Evolutionary conservation across 1,284 basidiomycete genomes (phyloP).

Genomic region (Heliocybe sulcata): DNA sequence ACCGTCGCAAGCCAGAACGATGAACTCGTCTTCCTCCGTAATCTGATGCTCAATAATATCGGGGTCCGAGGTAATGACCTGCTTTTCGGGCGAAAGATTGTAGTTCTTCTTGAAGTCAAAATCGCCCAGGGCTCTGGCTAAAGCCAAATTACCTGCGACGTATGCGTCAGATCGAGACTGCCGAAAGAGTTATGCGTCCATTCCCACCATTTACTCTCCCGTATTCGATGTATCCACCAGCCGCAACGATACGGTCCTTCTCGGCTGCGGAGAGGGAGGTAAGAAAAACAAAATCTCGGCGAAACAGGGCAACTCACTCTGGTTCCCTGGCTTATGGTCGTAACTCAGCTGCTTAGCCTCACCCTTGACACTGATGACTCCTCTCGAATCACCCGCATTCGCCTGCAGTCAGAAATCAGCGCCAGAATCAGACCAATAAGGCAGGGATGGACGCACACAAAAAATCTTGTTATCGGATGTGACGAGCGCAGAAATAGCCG

Average conservation of each 20-base stretch:
- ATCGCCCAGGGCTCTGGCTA: conserved; percentile 94
- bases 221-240: conserved; percentile 97
- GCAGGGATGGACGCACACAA: conserved; percentile 46
- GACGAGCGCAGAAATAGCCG: conserved; percentile 85
- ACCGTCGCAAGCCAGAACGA: conserved; percentile 97
- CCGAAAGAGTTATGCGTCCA: conserved; percentile 3
- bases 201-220: conserved; percentile 90
- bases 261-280: conserved; percentile 48
- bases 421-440: conserved; percentile 4
- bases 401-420: conserved; percentile 48
- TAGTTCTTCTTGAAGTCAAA: conserved; percentile 99
- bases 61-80: conserved; percentile 95
- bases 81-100: conserved; percentile 75
- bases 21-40: conserved; percentile 90
- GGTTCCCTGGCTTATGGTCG: conserved; percentile 95
- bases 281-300: conserved; percentile 3
- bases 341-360: conserved; percentile 84
- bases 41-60: conserved; percentile 82
- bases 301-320: conserved; percentile 41
- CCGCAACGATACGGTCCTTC: conserved; percentile 79
- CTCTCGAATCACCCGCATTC: conserved; percentile 96
- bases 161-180: conserved; percentile 4
- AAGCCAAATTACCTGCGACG: conserved; percentile 81
- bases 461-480: conserved; percentile 77
- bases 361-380: conserved; percentile 85